Evolutionary conservation across 345 rosid genomes (phyloP).

Genomic region (Sisymbrium altissimum): DNA sequence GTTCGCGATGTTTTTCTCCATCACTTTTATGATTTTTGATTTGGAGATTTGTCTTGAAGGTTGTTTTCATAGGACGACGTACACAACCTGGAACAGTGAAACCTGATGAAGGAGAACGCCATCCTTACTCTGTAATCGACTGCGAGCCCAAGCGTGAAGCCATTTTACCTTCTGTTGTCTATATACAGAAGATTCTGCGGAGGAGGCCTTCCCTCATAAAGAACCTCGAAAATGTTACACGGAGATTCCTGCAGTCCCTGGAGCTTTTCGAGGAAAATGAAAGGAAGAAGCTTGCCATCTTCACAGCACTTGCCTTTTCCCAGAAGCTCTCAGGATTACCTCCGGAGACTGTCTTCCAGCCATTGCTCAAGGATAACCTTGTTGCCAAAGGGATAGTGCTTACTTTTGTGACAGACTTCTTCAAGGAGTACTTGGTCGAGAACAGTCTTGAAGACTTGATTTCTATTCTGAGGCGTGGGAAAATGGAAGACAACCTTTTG

Average conservation of each 20-base stretch:
- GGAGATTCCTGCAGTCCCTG: slow-evolving; percentile 85
- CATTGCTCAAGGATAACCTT: slow-evolving; percentile 95
- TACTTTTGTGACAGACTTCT: slow-evolving; percentile 86
- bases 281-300: slow-evolving; percentile 95
- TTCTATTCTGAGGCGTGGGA: slow-evolving; percentile 83
- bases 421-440: slow-evolving; percentile 91
- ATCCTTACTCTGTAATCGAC: slow-evolving; percentile 79
- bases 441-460: slow-evolving; percentile 95
- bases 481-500: slow-evolving; percentile 86
- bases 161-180: slow-evolving; percentile 81
- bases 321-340: slow-evolving; percentile 98
- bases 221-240: slow-evolving; percentile 95
- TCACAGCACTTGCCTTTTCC: slow-evolving; percentile 95
- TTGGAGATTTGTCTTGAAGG: slow-evolving; percentile 56
- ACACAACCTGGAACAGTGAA: slow-evolving; percentile 95
- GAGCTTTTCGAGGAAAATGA: slow-evolving; percentile 98
- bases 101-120: slow-evolving; percentile 98
- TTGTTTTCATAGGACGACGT: slow-evolving; percentile 93
- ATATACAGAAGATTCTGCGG: slow-evolving; percentile 84
- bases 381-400: slow-evolving; percentile 98
- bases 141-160: slow-evolving; percentile 78
- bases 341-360: slow-evolving; percentile 95
- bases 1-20: no score
- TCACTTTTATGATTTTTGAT: background rate
- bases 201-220: slow-evolving; percentile 95